Evolutionary conservation across 108 stramenopile species (phyloP).

Genomic region (Schizochytrium sp.): DNA sequence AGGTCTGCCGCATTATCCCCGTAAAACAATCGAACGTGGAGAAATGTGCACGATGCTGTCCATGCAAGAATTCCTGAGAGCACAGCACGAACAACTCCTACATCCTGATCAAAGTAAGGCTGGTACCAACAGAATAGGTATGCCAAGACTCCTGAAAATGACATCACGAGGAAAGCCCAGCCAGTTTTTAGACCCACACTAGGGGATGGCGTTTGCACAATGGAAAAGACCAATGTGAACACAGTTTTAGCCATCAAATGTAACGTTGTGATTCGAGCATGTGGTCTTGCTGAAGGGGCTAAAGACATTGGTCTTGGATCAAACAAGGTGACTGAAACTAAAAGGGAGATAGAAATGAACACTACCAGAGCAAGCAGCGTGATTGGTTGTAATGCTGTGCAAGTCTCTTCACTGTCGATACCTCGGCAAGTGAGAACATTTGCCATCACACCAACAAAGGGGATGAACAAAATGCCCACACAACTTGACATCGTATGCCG

Average conservation of each 20-base stretch:
- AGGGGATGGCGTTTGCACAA: not conserved
- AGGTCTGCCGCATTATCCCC: not conserved
- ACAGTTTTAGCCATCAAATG: constrained; percentile 19
- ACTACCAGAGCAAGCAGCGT: not conserved
- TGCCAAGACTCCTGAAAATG: not conserved
- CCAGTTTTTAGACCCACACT: constrained; percentile 1
- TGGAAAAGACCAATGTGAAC: constrained; percentile 2
- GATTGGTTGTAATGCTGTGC: not conserved
- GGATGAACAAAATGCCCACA: constrained; percentile 36
- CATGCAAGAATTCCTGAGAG: constrained; percentile 10
- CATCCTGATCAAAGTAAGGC: constrained; percentile 26
- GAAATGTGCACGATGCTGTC: constrained; percentile 32
- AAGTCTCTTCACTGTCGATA: not conserved
- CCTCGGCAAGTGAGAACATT: constrained; percentile 28
- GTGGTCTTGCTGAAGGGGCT: constrained; percentile 19
- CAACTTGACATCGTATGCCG: constrained; percentile 33
- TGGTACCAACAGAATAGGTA: constrained; percentile 39
- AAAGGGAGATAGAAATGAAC: not conserved
- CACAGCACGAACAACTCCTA: constrained; percentile 6
- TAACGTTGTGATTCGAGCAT: constrained; percentile 33
- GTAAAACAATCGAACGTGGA: constrained; percentile 8
- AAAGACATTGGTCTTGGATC: constrained; percentile 17
- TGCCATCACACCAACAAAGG: constrained; percentile 11
- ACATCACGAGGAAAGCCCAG: not conserved
- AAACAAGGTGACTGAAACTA: constrained; percentile 36